Evolutionary conservation across 192 early-diverging fungal species (phyloP).

Genomic region (Mortierella hygrophila): DNA sequence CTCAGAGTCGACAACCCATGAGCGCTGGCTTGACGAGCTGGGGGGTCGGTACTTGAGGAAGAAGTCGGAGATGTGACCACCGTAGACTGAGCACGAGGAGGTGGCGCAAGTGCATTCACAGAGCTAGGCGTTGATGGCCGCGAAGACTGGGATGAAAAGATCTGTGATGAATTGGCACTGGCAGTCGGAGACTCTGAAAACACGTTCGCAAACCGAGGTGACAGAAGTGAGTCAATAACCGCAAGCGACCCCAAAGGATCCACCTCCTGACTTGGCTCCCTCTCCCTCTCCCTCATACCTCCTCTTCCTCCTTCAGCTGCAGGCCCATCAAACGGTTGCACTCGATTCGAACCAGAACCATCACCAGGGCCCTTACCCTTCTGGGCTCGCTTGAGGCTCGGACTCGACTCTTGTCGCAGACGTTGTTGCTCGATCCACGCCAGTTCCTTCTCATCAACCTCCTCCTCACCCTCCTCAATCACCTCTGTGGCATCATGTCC

Average conservation of each 20-base stretch:
- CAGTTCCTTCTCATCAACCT: neutral
- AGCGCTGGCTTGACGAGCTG: neutral
- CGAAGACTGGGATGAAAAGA: neutral
- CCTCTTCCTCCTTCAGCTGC: neutral
- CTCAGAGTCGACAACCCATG: neutral
- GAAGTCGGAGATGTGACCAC: neutral
- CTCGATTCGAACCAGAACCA: neutral
- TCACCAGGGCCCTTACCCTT: neutral
- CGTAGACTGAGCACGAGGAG: neutral
- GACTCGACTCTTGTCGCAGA: neutral
- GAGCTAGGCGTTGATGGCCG: neutral
- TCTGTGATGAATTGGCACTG: neutral
- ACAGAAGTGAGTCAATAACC: neutral
- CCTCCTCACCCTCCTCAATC: conserved; percentile 19
- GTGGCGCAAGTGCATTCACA: neutral
- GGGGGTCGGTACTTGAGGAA: neutral
- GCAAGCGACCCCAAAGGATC: neutral
- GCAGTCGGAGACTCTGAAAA: neutral
- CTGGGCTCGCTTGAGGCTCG: neutral
- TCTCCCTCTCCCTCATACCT: neutral
- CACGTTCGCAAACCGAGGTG: neutral
- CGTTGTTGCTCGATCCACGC: neutral
- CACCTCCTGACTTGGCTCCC: neutral
- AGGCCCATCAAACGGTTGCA: neutral
- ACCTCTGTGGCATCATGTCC: neutral